Evolutionary conservation across 345 rosid genomes (phyloP).

Genomic region (Iberis pinnata): DNA sequence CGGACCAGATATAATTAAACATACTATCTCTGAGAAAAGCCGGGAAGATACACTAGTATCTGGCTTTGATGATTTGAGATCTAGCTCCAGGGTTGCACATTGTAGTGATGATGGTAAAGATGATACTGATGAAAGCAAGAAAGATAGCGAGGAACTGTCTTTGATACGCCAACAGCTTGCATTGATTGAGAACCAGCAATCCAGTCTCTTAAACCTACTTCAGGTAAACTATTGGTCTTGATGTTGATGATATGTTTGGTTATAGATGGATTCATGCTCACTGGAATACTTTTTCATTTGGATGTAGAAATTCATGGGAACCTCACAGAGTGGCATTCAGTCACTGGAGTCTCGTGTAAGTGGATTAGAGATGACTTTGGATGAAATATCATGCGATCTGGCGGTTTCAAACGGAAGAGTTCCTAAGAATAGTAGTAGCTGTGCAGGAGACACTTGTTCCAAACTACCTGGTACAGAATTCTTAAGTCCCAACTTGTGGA

Average conservation of each 20-base stretch:
- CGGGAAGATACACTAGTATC: constrained; percentile 29
- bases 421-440: constrained; percentile 31
- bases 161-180: constrained; percentile 70
- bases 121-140: constrained; percentile 31
- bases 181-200: constrained; percentile 84
- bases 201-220: constrained; percentile 62
- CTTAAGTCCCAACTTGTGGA: constrained; percentile 61
- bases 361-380: constrained; percentile 88
- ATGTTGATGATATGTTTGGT: neutral
- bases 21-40: constrained; percentile 41
- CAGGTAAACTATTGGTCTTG: constrained; percentile 49
- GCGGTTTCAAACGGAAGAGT: constrained; percentile 68
- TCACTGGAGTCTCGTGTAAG: constrained; percentile 82
- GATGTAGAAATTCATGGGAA: constrained; percentile 82
- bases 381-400: constrained; percentile 74
- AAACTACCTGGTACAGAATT: constrained; percentile 35
- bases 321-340: constrained; percentile 73
- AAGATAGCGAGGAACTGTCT: constrained; percentile 62
- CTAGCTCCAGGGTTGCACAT: constrained; percentile 65
- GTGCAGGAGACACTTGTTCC: constrained; percentile 61
- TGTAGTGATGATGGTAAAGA: constrained; percentile 41
- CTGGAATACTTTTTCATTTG: constrained; percentile 15
- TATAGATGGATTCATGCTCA: neutral
- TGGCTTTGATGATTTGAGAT: constrained; percentile 40
- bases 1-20: constrained; percentile 43